Evolutionary conservation across 208 protist species (phyloP), one percentile per base, ranked within the genome.

Genomic region (Crithidia mellificae): DNA sequence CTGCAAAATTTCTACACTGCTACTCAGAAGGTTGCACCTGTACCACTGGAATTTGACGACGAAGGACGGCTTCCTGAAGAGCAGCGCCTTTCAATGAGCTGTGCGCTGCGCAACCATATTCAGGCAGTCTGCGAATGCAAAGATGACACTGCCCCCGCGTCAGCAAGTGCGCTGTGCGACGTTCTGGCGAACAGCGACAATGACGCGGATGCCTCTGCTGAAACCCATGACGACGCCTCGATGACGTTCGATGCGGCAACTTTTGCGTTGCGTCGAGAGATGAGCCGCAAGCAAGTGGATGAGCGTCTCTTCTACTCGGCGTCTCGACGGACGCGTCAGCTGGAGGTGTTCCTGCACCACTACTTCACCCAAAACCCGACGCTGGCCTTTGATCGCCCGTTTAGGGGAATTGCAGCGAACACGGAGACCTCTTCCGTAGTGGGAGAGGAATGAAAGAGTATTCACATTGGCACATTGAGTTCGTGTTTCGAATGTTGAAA

Each of bases 281-380:
- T 57, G 8, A 44, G 30, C 2, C 19, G 14, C 14, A 67, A 44
- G 38, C 19, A 24, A 2, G 44, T 70, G 19, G 63, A 76, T 27
- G 70, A 77, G 5, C 34, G 58, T 15, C 46, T 77, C 6, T 61
- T 77, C 9, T 44, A 58, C 43, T 55, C 57, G 14, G n/a, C 17
- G 2, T 41, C 38, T 24, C 49, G 30, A 5, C 72, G 72, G 32
- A 49, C 47, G 36, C 12, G 8, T 9, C 68, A 74, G 52, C 68
- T 80, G 24, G 25, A 11, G 4, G 34, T 64, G 15, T 77, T 72
- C 50, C 47, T 74, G 9, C 41, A 64, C 38, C 62, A 70, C 22
- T 81, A 72, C 63, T 72, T 80, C 61, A 71, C 72, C 6, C 72
- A 77, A 51, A 55, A 51, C 46, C 72, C 72, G 1, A 67, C 55